Evolutionary conservation across 2,329 filamentous ascomycete species (phyloP).

Genomic region (Sphaerostilbella broomeana): DNA sequence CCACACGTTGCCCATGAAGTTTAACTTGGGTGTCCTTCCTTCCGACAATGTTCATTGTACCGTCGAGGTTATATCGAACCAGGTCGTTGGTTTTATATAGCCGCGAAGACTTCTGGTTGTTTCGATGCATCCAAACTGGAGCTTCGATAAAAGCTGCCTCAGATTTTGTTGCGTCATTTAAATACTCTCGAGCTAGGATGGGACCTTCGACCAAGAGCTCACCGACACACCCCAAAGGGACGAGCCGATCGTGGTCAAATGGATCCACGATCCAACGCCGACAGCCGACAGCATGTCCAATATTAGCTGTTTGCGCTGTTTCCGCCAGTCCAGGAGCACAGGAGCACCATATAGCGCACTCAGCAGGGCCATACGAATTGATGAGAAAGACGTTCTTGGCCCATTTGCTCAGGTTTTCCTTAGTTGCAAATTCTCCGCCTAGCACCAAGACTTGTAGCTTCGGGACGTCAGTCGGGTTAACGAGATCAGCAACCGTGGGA

Average conservation of each 20-base stretch:
- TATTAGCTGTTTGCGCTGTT: not conserved
- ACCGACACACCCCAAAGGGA: slow-evolving; percentile 18
- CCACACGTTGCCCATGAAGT: slow-evolving; percentile 47
- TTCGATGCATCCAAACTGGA: not conserved
- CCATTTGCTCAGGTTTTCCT: slow-evolving; percentile 15
- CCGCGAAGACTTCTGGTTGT: slow-evolving; percentile 2
- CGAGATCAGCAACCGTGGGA: slow-evolving; percentile 8
- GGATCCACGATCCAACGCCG: slow-evolving; percentile 17
- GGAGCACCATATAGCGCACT: slow-evolving; percentile 10
- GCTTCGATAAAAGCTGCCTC: slow-evolving; percentile 12
- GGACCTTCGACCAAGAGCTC: slow-evolving; percentile 20
- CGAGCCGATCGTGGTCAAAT: slow-evolving; percentile 15
- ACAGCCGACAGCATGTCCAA: slow-evolving; percentile 2
- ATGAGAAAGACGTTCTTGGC: not conserved
- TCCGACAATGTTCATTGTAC: slow-evolving; percentile 36
- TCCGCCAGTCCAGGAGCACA: not conserved
- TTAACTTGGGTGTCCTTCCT: slow-evolving; percentile 52
- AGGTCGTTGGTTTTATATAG: slow-evolving; percentile 42
- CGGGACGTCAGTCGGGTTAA: slow-evolving; percentile 1
- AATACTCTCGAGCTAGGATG: slow-evolving; percentile 17
- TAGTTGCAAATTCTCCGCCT: slow-evolving; percentile 26
- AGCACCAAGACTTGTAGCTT: slow-evolving; percentile 9
- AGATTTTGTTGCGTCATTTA: slow-evolving; percentile 17
- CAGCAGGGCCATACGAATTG: slow-evolving; percentile 24
- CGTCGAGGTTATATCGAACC: slow-evolving; percentile 32